These are phyloP conservation scores for Mycosphaerella arachidis DNA, from an alignment of 2,329 filamentous ascomycete genomes.

Conservation along the genomic window DNA sequence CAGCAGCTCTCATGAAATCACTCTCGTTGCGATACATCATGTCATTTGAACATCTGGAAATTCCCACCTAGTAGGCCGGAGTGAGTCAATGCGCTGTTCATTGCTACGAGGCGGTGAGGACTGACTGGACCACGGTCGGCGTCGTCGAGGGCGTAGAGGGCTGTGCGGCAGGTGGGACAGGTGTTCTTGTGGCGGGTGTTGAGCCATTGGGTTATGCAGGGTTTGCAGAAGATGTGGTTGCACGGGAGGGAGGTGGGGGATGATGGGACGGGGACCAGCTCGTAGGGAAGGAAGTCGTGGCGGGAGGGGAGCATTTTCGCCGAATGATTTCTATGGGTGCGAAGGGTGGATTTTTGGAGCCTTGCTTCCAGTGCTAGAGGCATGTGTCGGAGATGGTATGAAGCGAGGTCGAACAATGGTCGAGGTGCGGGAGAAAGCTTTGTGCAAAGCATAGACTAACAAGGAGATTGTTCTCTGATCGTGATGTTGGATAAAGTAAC, in stretches of 20 bases:
- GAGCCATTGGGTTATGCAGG: constrained; percentile 14
- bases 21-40: constrained; percentile 5
- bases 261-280: constrained; percentile 7
- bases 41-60: constrained; percentile 8
- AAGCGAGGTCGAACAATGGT: background rate
- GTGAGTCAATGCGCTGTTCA: constrained; percentile 4
- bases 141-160: constrained; percentile 9
- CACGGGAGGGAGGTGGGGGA: constrained; percentile 7
- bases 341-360: background rate
- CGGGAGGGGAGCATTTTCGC: background rate
- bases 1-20: constrained; percentile 9
- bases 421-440: background rate
- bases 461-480: background rate
- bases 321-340: background rate
- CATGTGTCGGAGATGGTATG: background rate
- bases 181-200: constrained; percentile 6
- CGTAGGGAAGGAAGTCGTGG: constrained; percentile 5
- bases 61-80: constrained; percentile 8
- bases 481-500: too few relatives aligned
- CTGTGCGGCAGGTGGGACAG: constrained; percentile 9
- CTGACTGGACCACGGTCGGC: constrained; percentile 6
- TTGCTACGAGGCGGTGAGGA: background rate
- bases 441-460: background rate
- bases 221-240: constrained; percentile 10
- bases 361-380: background rate